Evolutionary conservation across 2,329 filamentous ascomycete genomes (phyloP).

Genomic region (Talaromyces islandicus): DNA sequence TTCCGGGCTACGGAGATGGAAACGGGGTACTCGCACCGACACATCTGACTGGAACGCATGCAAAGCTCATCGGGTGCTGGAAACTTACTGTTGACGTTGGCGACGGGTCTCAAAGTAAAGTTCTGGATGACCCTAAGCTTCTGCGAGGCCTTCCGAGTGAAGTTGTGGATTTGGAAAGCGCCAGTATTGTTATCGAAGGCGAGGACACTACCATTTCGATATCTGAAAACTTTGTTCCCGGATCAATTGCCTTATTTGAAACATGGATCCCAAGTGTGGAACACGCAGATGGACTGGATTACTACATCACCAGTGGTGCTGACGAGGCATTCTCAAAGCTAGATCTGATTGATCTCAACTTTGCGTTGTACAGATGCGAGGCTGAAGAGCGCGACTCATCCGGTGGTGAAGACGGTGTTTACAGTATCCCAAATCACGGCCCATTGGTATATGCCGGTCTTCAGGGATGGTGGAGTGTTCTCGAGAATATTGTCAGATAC

Average conservation of each 20-base stretch:
- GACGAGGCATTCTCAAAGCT: conserved; percentile 70
- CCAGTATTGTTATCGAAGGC: conserved; percentile 65
- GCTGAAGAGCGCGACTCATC: conserved; percentile 80
- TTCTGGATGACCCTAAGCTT: conserved; percentile 62
- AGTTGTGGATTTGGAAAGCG: conserved; percentile 66
- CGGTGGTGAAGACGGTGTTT: conserved; percentile 75
- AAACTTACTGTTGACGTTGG: conserved; percentile 80
- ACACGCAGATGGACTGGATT: conserved; percentile 75
- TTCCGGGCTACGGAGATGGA: conserved; percentile 79
- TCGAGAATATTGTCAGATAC: conserved; percentile 75
- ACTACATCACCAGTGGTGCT: conserved; percentile 76
- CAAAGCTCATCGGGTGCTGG: conserved; percentile 83
- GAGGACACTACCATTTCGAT: conserved; percentile 75
- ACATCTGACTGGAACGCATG: conserved; percentile 75
- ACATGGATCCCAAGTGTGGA: conserved; percentile 90
- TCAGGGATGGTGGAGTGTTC: conserved; percentile 97
- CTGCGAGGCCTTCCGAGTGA: conserved; percentile 80
- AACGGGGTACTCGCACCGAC: conserved; percentile 77
- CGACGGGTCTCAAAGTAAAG: conserved; percentile 60
- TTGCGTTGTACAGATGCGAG: conserved; percentile 84
- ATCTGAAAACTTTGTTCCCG: conserved; percentile 78
- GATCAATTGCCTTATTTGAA: conserved; percentile 90
- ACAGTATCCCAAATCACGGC: conserved; percentile 77
- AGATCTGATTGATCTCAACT: conserved; percentile 79
- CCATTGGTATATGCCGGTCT: conserved; percentile 88